Base-by-base conservation (phyloP, 352 stramenopile species). In the Phytophthora cactorum region DNA sequence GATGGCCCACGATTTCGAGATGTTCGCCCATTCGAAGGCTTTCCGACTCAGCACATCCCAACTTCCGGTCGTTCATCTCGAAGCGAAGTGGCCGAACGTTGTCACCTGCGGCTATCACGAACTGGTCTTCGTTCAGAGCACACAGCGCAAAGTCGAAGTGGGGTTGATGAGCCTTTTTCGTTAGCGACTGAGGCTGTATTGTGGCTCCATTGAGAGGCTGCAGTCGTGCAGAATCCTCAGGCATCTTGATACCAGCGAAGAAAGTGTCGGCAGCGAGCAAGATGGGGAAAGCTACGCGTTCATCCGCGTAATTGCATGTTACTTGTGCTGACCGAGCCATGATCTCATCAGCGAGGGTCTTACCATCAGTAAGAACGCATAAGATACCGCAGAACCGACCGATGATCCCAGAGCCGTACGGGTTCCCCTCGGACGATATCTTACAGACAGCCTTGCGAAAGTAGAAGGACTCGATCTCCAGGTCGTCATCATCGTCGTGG, bases 371-470 rank as follows among this genome's bases (percentile, higher is more conserved):
- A 5, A 92, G 65, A 4, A 92, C 66, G 25, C 81, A 90, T 12
- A 92, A 64, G 11, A 77, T 66, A 25, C 71, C 63, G 17, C 69
- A 75, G 58, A 89, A 92, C 1, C 66, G 56, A 2, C 81, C 83
- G 17, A 92, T 58, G 1, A 89, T 63, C 0, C 78, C 81, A 0
- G 81, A 80, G 32, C 77, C 81, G 62, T 81, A 77, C 9, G 72
- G 45, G 14, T 89, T 88, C 1, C 46, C 74, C 12, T 69, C 50
- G 5, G 78, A 86, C 5, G 79, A 72, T 36, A 92, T 55, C 45
- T 92, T 90, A 44, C 71, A 86, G 44, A 89, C 78, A 2, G 81
- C 81, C 34, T 85, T 84, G 59, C 81, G 84, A 56, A 89, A 92
- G 59, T 77, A 54, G 32, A 89, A 92, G 17, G 58, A 77, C 65